Evolutionary conservation across 2,329 filamentous ascomycete genomes (phyloP).

Genomic region (Cladosporium cucumerinum): DNA sequence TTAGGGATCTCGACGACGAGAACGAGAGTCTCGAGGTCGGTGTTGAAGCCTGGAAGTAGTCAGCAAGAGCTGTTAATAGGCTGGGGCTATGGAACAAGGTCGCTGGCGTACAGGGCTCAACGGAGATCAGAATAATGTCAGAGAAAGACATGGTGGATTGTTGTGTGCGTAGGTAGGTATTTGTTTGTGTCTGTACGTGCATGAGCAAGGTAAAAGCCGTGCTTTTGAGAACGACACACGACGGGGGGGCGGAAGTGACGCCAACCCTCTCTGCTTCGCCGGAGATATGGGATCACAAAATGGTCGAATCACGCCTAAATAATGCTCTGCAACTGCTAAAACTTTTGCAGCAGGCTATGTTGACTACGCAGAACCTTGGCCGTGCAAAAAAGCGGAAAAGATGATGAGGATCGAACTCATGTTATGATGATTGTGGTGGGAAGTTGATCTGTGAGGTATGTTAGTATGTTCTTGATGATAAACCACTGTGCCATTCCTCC

Average conservation of each 20-base stretch:
- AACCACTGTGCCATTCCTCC: too few relatives aligned
- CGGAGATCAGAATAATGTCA: neutral
- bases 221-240: neutral
- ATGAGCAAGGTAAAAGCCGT: neutral
- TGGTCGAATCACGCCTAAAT: neutral
- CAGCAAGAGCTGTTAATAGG: neutral
- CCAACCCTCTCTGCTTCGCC: neutral
- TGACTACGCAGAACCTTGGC: neutral
- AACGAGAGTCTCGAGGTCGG: neutral
- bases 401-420: neutral
- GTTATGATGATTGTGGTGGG: neutral
- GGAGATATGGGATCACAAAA: neutral
- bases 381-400: conserved; percentile 2
- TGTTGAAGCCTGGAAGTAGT: neutral
- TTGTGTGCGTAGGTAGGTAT: neutral
- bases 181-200: neutral
- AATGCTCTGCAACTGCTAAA: neutral
- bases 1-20: neutral
- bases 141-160: neutral
- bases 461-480: too few relatives aligned
- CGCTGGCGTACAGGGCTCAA: neutral
- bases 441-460: neutral
- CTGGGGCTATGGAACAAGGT: neutral
- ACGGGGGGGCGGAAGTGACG: neutral
- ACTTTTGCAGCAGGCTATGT: neutral